phyloP scores from a whole-genome alignment of 1,139 yeast species.

The Yamadazyma atlantica region DNA sequence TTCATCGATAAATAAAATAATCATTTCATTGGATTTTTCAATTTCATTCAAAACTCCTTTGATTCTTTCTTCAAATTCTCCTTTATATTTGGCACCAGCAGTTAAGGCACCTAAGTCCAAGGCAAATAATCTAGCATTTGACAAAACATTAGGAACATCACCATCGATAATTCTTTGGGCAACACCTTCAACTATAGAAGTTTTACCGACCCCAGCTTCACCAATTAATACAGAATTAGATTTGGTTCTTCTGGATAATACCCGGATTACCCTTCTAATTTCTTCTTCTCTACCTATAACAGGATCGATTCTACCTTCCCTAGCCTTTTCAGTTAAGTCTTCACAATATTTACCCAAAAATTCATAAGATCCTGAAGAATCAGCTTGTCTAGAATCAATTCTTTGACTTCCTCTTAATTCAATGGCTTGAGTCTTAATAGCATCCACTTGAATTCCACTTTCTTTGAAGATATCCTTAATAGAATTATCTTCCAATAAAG shows the following conservation, averaged over 20 bases:
- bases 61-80: constrained; percentile 97
- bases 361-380: constrained; percentile 80
- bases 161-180: constrained; percentile 96
- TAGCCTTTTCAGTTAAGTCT: constrained; percentile 89
- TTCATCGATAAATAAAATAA: constrained; percentile 90
- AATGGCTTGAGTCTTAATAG: constrained; percentile 76
- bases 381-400: constrained; percentile 93
- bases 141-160: constrained; percentile 88
- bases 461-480: constrained; percentile 77
- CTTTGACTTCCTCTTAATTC: constrained; percentile 87
- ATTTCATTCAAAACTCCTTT: constrained; percentile 95
- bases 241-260: constrained; percentile 91
- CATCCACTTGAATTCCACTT: constrained; percentile 63
- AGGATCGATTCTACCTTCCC: constrained; percentile 94
- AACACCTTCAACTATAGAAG: constrained; percentile 96
- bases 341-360: constrained; percentile 86
- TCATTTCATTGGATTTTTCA: constrained; percentile 82
- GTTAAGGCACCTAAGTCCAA: constrained; percentile 93
- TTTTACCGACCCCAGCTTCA: constrained; percentile 99
- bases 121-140: constrained; percentile 77
- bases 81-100: constrained; percentile 98
- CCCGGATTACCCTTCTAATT: constrained; percentile 90
- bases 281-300: constrained; percentile 99
- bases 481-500: constrained; percentile 75
- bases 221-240: constrained; percentile 96